These are phyloP conservation scores for Neurospora discreta DNA, from an alignment of 495 filamentous ascomycete species.

Conservation along the genomic window DNA sequence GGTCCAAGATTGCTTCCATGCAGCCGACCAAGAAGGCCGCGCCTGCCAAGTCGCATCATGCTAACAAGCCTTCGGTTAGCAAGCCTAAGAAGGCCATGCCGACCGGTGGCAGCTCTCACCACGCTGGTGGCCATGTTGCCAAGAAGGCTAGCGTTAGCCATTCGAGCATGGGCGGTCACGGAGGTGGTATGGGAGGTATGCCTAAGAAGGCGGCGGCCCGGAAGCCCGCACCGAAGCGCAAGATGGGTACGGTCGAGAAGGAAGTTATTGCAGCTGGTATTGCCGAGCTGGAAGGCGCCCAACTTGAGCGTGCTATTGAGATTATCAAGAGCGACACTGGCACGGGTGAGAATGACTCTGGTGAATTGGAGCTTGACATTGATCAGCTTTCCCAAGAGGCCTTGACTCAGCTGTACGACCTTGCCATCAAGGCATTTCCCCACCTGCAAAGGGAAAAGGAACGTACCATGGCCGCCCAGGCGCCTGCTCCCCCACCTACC, in stretches of 20 bases:
- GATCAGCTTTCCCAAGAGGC: conserved; percentile 68
- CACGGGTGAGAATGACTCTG: conserved; percentile 65
- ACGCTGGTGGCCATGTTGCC: conserved; percentile 8
- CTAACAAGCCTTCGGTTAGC: conserved; percentile 20
- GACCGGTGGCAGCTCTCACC: conserved; percentile 7
- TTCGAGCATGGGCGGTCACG: neutral
- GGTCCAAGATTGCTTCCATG: conserved; percentile 29
- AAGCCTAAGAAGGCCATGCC: conserved; percentile 29
- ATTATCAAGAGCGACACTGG: conserved; percentile 86
- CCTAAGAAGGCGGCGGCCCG: conserved; percentile 36
- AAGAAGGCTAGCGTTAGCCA: conserved; percentile 23
- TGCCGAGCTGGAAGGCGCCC: conserved; percentile 56
- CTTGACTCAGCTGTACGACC: conserved; percentile 61
- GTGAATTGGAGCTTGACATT: conserved; percentile 86
- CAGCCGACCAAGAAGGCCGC: conserved; percentile 26
- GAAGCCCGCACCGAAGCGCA: conserved; percentile 41
- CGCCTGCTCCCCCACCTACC: conserved; percentile 21
- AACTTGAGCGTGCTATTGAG: conserved; percentile 68
- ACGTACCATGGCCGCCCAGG: conserved; percentile 13
- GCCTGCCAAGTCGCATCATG: conserved; percentile 12
- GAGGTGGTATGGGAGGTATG: conserved; percentile 17
- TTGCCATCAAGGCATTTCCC: conserved; percentile 59
- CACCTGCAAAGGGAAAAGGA: conserved; percentile 32
- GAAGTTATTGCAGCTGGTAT: conserved; percentile 77
- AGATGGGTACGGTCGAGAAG: conserved; percentile 64